Base-by-base conservation (phyloP, 106 monocot genomes). In the Dactylorhiza incarnata region DNA sequence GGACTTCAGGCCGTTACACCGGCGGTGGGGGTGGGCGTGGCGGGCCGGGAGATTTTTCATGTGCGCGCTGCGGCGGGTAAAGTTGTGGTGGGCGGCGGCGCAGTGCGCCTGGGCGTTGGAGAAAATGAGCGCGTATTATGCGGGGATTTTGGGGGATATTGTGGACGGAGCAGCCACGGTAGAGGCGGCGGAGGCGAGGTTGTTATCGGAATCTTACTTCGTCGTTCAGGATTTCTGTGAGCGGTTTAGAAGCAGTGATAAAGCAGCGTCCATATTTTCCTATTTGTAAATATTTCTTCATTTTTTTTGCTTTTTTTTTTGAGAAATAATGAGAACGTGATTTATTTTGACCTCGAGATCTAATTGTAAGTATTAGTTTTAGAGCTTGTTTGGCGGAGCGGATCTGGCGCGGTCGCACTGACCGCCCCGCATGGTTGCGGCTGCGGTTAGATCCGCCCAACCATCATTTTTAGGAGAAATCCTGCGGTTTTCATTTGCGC, bases 141-240 rank as follows among this genome's bases (percentile, higher is more conserved):
- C 77, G 49, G 67, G 50, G 5, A 15, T 68, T 15, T 26, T 77
- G 63, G 50, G 15, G 77, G 77, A 68, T 50, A 49, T 77, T 8
- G 17, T 37, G 25, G 77, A 77, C 13, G 77, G 77, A 0, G 67
- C 67, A 1, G 77, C 77, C 23, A 9, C 68, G 7, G 67, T 77
- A 66, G 76, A 77, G 76, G 26, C 49, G 23, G 68, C 37, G 12
- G 67, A 77, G 76, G 66, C 49, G 49, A 77, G 51, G 67, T 0
- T 77, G 11, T 15, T 77, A 11, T 17, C 67, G 63, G 76, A 77
- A 48, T 11, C 50, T 50, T 77, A 77, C 68, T 77, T 77, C 68
- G 15, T 49, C 10, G 77, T 68, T 13, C 77, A 1, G 22, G 58
- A 0, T 52, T 52, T 15, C 58, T 54, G 5, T 15, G 15, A 54